Evolutionary conservation across 257 asterid species (phyloP), one percentile per base, ranked within the genome.

Genomic region (Nemophila menziesii): DNA sequence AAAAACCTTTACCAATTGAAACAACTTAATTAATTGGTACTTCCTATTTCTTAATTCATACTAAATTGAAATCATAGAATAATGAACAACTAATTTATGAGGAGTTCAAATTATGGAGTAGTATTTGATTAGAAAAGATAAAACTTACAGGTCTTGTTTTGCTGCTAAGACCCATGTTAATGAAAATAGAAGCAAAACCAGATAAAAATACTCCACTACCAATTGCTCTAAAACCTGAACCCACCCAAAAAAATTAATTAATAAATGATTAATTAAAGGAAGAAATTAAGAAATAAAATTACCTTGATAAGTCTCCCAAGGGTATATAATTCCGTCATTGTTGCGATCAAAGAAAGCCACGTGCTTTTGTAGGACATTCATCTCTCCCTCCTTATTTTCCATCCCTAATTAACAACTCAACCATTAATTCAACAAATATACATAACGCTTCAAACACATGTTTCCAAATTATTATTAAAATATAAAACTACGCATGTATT

Each of bases 121-220:
- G 27, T 11, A 0, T 22, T 14, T 5, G 17, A 2, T 19, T 1
- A 20, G 17, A 42, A 14, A 36, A 20, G 54, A 29, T 18, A 24
- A n/a, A n/a, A n/a, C n/a, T 52, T 64, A 75, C 92, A 12, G 81
- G 92, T 69, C 92, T 57, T 0, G 85, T 75, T 65, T 61, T 75
- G 39, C 70, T 62, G 56, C 92, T 75, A 7, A 79, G 74, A 5
- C 72, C 79, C 5, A 64, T 29, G 70, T 79, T 66, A 5, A 79
- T 69, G 53, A 79, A 75, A 33, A 69, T 49, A n/a, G 82, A 73
- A 4, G 92, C 81, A 3, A 45, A 23, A 1, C 74, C 64, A 0
- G 92, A 72, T 49, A 75, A 22, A 20, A 63, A 2, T 8, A 64
- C 15, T 33, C 85, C 82, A 38, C 70, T 58, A 5, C 92, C 92